A percentile compares a stretch with the other conserved stretches of the same genome.
Evolutionary conservation across 805 yeast species (phyloP).

Genomic region (Hanseniaspora occidentalis): DNA sequence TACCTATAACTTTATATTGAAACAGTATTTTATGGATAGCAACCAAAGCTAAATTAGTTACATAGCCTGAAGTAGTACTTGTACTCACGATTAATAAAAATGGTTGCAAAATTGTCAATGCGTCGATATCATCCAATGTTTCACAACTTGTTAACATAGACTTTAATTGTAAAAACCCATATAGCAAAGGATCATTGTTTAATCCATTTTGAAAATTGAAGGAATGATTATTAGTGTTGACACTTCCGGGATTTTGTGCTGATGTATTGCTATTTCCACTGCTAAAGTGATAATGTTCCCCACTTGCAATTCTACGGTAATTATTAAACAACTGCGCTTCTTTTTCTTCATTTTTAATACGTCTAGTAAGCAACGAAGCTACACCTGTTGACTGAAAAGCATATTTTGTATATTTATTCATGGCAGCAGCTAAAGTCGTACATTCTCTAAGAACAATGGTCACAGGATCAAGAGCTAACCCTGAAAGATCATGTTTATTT

Average conservation of each 20-base stretch:
- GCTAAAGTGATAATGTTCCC: slow-evolving; percentile 5
- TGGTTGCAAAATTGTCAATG: slow-evolving; percentile 71
- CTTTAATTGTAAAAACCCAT: slow-evolving; percentile 70
- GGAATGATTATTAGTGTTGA: slow-evolving; percentile 6
- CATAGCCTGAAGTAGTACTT: slow-evolving; percentile 72
- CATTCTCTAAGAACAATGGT: slow-evolving; percentile 84
- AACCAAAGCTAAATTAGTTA: slow-evolving; percentile 70
- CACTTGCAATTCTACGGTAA: neutral
- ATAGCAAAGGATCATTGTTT: slow-evolving; percentile 50
- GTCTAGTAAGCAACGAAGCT: slow-evolving; percentile 67
- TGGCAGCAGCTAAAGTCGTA: slow-evolving; percentile 70
- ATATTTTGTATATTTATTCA: slow-evolving; percentile 75
- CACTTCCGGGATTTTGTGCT: slow-evolving; percentile 10
- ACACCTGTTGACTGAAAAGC: slow-evolving; percentile 56
- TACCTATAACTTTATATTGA: slow-evolving; percentile 52
- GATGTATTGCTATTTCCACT: neutral
- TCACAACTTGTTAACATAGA: slow-evolving; percentile 49
- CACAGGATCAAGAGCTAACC: slow-evolving; percentile 52
- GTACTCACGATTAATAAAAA: slow-evolving; percentile 74
- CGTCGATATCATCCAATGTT: slow-evolving; percentile 45
- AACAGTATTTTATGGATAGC: slow-evolving; percentile 59
- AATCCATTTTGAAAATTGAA: slow-evolving; percentile 13
- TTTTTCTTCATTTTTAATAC: slow-evolving; percentile 11
- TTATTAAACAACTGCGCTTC: neutral
- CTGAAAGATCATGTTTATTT: neutral